Evolutionary conservation across 345 rosid species (phyloP).

Genomic region (Citrus medica): DNA sequence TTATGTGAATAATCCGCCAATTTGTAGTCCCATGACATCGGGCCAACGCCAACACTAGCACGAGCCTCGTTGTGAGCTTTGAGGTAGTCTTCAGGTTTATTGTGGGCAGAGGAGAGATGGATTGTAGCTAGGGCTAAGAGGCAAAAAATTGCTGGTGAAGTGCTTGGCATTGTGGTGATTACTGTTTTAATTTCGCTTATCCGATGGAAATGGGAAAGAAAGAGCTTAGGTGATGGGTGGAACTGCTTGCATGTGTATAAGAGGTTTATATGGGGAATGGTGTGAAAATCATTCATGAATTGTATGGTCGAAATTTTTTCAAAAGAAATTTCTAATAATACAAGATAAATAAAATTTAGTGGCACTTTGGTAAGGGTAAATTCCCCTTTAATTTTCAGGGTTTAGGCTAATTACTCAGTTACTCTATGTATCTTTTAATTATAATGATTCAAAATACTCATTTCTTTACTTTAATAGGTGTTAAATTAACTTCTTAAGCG

Average conservation of each 20-base stretch:
- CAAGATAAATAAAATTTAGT: no score
- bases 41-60: conserved; percentile 31
- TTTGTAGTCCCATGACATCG: conserved; percentile 40
- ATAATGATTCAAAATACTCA: no score
- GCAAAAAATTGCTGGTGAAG: conserved; percentile 1
- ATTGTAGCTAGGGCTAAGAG: background rate
- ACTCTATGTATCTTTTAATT: no score
- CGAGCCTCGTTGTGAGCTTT: conserved; percentile 54
- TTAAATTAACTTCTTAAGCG: no score
- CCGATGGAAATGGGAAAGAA: no score
- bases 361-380: background rate
- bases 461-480: no score
- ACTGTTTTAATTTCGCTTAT: background rate
- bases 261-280: background rate
- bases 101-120: conserved; percentile 17
- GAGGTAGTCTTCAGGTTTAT: conserved; percentile 17
- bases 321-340: background rate
- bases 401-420: no score
- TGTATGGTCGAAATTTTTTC: background rate
- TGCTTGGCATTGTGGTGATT: background rate
- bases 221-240: background rate
- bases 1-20: conserved; percentile 41
- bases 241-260: background rate
- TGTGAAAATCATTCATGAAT: background rate
- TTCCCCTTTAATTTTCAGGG: no score